Percentiles rank a stretch among this genome's conserved stretches.
Conservation (phyloP, 441 rosid species). For the Bruguiera hainesii region DNA sequence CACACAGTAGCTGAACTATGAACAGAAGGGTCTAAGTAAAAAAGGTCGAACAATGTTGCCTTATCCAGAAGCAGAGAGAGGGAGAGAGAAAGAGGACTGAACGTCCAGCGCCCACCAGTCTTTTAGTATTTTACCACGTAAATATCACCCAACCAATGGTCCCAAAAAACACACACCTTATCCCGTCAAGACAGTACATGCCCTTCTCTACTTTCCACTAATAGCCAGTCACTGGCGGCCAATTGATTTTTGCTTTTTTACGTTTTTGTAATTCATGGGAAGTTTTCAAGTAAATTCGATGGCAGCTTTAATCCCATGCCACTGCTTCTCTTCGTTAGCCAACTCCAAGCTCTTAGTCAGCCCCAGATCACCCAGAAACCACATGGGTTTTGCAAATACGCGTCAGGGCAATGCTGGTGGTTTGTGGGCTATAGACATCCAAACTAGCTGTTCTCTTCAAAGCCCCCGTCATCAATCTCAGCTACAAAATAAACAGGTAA, state of each 20-base stretch:
- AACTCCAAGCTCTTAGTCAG: slow-evolving; percentile 24
- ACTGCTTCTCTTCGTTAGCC: slow-evolving; percentile 33
- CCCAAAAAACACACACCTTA: too few species aligned
- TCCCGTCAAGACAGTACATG: too few species aligned
- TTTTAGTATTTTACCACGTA: too few species aligned
- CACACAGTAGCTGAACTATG: too few species aligned
- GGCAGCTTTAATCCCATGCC: slow-evolving; percentile 43
- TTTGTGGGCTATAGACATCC: slow-evolving; percentile 20
- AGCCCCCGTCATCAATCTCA: slow-evolving; percentile 27
- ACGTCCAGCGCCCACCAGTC: too few species aligned
- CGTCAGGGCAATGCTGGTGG: slow-evolving; percentile 19
- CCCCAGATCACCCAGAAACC: slow-evolving; percentile 27
- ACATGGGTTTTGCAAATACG: slow-evolving; percentile 16
- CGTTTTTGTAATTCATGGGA: slow-evolving; percentile 4
- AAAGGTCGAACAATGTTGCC: too few species aligned
- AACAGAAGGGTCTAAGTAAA: too few species aligned
- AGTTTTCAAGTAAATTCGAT: slow-evolving; percentile 19
- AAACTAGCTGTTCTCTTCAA: slow-evolving; percentile 34
- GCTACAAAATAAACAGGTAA: slow-evolving; percentile 33
- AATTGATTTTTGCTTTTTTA: background rate
- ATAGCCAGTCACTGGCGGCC: background rate
- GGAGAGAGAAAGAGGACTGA: too few species aligned
- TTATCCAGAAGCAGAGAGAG: too few species aligned
- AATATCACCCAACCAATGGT: too few species aligned
- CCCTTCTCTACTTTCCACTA: background rate